phyloP scores from a whole-genome alignment of 1,139 yeast genomes.

The Blastobotrys arbuscula region DNA sequence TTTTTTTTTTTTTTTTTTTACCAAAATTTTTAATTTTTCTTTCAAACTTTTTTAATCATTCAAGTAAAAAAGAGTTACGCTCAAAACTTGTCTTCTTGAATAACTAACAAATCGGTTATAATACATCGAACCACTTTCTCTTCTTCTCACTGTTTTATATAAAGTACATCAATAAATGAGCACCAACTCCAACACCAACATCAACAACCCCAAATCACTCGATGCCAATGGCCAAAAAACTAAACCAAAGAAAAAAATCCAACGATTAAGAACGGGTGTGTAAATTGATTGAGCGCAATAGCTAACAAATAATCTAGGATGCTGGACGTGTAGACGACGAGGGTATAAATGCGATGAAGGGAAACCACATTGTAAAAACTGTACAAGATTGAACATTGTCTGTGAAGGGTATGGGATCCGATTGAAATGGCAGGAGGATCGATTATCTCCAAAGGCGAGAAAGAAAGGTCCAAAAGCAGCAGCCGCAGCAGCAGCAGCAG shows the following conservation, averaged over 20 bases:
- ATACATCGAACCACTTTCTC: no score
- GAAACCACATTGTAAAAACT: slow-evolving; percentile 44
- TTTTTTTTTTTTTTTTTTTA: no score
- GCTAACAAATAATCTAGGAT: no score
- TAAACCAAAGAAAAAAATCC: slow-evolving; percentile 24
- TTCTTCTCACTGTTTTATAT: no score
- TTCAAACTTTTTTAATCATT: no score
- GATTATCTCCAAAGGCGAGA: slow-evolving; percentile 7
- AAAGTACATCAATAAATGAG: no score
- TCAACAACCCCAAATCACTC: not conserved
- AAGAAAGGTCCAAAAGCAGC: slow-evolving; percentile 1
- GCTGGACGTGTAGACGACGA: slow-evolving; percentile 74
- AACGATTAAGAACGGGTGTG: slow-evolving; percentile 27
- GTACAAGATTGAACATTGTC: slow-evolving; percentile 21
- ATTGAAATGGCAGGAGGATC: slow-evolving; percentile 26
- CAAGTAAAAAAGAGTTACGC: no score
- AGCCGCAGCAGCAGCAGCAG: not conserved
- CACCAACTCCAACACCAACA: not conserved
- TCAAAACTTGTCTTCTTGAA: no score
- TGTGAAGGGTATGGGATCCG: slow-evolving; percentile 30
- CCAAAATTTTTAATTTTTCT: no score
- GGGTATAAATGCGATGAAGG: slow-evolving; percentile 82
- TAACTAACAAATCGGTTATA: no score
- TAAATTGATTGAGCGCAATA: no score
- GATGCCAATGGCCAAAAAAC: not conserved